These are phyloP conservation scores for Stipa capillata DNA, from an alignment of 176 grass and related monocot genomes.

Conservation along the genomic window DNA sequence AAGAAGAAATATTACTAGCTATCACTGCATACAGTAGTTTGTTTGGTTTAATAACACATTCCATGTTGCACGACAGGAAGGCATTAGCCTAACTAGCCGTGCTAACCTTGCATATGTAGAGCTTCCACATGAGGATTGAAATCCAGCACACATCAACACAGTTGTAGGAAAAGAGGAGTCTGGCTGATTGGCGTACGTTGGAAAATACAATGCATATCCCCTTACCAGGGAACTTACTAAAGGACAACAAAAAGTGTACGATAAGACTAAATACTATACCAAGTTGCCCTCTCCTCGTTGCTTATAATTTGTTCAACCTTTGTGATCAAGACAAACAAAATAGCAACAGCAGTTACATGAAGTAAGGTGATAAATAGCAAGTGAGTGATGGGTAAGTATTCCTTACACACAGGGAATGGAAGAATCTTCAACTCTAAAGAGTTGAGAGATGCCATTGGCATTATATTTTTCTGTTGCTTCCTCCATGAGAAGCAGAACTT, in stretches of 20 bases:
- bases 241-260: not conserved
- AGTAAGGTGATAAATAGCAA: slow-evolving; percentile 15
- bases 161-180: slow-evolving; percentile 39
- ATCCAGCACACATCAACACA: slow-evolving; percentile 42
- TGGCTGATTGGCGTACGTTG: slow-evolving; percentile 33
- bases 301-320: slow-evolving; percentile 27
- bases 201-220: slow-evolving; percentile 37
- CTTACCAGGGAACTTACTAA: slow-evolving; percentile 67
- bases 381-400: not conserved
- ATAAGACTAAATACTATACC: slow-evolving; percentile 19
- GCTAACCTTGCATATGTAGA: slow-evolving; percentile 75
- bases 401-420: slow-evolving; percentile 14
- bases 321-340: slow-evolving; percentile 10
- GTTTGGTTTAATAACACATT: slow-evolving; percentile 26
- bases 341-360: slow-evolving; percentile 16
- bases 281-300: slow-evolving; percentile 15
- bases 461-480: not conserved
- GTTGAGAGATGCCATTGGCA: slow-evolving; percentile 1
- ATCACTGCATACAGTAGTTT: slow-evolving; percentile 1
- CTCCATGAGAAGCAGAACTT: slow-evolving; percentile 7
- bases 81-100: slow-evolving; percentile 65
- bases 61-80: slow-evolving; percentile 67
- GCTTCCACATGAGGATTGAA: slow-evolving; percentile 45
- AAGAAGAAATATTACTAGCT: not conserved
- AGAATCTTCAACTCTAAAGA: slow-evolving; percentile 7